phyloP scores from a whole-genome alignment of 2,329 filamentous ascomycete genomes.

The Fusarium gaditjirri region DNA sequence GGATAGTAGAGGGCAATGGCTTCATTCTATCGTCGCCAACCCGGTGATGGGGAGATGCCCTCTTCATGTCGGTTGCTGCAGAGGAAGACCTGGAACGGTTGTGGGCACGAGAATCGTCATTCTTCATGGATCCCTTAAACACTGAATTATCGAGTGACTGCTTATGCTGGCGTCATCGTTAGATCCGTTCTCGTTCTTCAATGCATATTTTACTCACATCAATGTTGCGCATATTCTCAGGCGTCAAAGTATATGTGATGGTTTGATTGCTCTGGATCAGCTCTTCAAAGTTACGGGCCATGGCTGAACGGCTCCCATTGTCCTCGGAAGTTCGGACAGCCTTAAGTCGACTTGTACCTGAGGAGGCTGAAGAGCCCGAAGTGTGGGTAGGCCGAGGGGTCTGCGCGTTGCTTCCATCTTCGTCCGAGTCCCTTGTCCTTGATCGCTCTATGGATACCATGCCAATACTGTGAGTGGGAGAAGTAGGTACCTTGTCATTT shows the following conservation, averaged over 20 bases:
- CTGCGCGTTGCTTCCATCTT: constrained; percentile 43
- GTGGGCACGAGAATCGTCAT: constrained; percentile 57
- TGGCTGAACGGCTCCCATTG: constrained; percentile 61
- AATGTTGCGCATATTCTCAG: constrained; percentile 80
- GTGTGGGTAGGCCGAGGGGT: constrained; percentile 56
- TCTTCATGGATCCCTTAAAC: constrained; percentile 56
- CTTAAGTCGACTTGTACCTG: constrained; percentile 62
- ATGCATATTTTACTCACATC: constrained; percentile 63
- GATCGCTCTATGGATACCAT: constrained; percentile 54
- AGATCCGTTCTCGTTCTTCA: neutral
- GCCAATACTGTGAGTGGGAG: constrained; percentile 50
- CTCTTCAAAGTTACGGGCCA: constrained; percentile 78
- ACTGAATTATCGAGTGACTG: constrained; percentile 56
- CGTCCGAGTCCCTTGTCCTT: constrained; percentile 50
- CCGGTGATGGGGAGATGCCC: constrained; percentile 40
- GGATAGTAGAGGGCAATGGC: constrained; percentile 34
- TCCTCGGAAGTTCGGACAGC: constrained; percentile 69
- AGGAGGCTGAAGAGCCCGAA: constrained; percentile 63
- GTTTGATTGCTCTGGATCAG: constrained; percentile 85
- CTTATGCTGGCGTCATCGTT: constrained; percentile 52
- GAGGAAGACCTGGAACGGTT: constrained; percentile 63
- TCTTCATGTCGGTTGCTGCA: constrained; percentile 51
- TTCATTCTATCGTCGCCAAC: constrained; percentile 38
- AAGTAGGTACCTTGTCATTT: constrained; percentile 38
- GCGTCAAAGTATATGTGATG: constrained; percentile 83